phyloP scores from a whole-genome alignment of 2,329 filamentous ascomycete genomes.

The Claviceps digitariae region DNA sequence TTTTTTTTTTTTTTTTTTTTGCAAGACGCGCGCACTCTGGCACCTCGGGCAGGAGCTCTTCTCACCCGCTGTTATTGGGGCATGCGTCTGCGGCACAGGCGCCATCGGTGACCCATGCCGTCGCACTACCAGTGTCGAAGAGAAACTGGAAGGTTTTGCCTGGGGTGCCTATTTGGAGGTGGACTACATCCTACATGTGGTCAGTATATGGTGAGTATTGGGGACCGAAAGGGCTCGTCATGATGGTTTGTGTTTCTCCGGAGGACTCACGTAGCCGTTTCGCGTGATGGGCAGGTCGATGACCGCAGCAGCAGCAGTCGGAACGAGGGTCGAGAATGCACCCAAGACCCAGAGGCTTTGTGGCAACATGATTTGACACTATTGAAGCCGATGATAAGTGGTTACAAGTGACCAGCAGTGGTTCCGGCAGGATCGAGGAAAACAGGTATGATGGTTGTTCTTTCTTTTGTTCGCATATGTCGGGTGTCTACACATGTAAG shows the following conservation, averaged over 20 bases:
- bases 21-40: background rate
- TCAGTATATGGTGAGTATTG: background rate
- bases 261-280: background rate
- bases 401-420: background rate
- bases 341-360: background rate
- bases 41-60: background rate
- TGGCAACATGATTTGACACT: background rate
- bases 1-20: too few species aligned
- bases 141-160: constrained; percentile 13
- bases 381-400: constrained; percentile 19
- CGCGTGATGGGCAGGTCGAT: background rate
- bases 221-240: background rate
- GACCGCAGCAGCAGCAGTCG: background rate
- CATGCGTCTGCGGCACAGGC: constrained; percentile 14
- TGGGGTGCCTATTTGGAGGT: constrained; percentile 15
- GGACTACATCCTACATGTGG: background rate
- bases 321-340: background rate
- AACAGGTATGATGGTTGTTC: too few species aligned
- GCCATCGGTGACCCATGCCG: constrained; percentile 19
- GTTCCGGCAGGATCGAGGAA: background rate
- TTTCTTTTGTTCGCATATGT: too few species aligned
- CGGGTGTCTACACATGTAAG: too few species aligned
- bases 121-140: constrained; percentile 23
- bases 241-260: background rate
- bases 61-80: constrained; percentile 12